Evolutionary conservation across 2,329 filamentous ascomycete species (phyloP).

Genomic region (Alternaria triticina): DNA sequence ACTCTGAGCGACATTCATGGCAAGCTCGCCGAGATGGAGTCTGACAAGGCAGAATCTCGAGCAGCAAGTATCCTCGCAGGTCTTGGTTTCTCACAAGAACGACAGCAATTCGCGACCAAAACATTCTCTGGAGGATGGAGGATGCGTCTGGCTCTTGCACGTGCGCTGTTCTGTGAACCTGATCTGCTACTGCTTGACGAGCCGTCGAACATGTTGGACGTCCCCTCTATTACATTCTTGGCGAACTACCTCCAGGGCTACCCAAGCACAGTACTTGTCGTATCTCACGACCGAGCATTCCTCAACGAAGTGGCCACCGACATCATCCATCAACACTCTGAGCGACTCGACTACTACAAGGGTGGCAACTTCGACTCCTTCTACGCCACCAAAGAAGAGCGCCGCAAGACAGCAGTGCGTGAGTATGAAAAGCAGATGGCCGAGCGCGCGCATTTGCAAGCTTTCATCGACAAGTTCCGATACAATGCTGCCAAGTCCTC

Average conservation of each 20-base stretch:
- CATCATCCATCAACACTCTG: conserved; percentile 97
- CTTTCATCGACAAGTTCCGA: conserved; percentile 99
- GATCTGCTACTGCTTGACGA: conserved; percentile 96
- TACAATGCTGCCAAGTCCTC: conserved; percentile 99
- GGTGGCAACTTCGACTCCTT: conserved; percentile 80
- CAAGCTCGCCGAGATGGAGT: conserved; percentile 98
- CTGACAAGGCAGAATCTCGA: conserved; percentile 94
- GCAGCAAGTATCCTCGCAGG: conserved; percentile 96
- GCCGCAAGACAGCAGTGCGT: conserved; percentile 92
- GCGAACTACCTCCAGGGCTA: conserved; percentile 94
- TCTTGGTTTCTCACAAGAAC: conserved; percentile 92
- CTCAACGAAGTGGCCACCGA: conserved; percentile 99
- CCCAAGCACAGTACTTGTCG: conserved; percentile 92
- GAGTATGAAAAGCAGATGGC: conserved; percentile 99
- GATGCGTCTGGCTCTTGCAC: conserved; percentile 93
- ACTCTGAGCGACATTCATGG: conserved; percentile 89
- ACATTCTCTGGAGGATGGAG: conserved; percentile 99
- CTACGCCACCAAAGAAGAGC: conserved; percentile 95
- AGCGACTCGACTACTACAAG: conserved; percentile 97
- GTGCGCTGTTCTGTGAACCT: conserved; percentile 97
- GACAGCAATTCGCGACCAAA: conserved; percentile 91
- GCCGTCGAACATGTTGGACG: conserved; percentile 99
- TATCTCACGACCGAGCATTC: conserved; percentile 98
- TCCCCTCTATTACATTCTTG: conserved; percentile 98
- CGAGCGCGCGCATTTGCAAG: conserved; percentile 87